Percentiles rank a stretch among this genome's conserved stretches.
Conservation (phyloP, 1,284 basidiomycete species). For the Papiliotrema laurentii region DNA sequence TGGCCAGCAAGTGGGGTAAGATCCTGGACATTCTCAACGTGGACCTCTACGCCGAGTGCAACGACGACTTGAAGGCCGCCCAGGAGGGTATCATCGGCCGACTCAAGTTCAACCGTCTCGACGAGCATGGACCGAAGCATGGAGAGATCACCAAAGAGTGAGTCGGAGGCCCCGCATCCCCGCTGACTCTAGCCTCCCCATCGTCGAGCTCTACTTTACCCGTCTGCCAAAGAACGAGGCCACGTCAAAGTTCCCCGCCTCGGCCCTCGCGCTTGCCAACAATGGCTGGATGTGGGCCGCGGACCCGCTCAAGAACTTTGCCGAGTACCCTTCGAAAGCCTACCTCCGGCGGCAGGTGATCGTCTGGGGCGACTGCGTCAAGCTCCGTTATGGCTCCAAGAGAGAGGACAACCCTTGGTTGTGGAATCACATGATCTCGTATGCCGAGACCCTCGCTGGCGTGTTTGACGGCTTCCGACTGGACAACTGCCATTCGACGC, state of each 20-base stretch:
- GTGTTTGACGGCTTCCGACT: constrained; percentile 93
- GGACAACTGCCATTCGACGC: constrained; percentile 98
- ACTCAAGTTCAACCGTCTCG: constrained; percentile 73
- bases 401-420: constrained; percentile 86
- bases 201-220: constrained; percentile 87
- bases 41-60: constrained; percentile 76
- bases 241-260: constrained; percentile 60
- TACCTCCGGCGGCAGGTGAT: constrained; percentile 95
- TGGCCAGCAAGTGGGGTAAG: constrained; percentile 66
- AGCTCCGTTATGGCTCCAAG: constrained; percentile 80
- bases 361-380: constrained; percentile 96
- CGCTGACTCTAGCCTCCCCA: constrained; percentile 57
- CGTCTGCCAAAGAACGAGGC: constrained; percentile 58
- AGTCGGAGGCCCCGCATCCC: constrained; percentile 30
- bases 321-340: constrained; percentile 88
- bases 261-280: constrained; percentile 79
- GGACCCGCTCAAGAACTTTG: constrained; percentile 91
- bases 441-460: constrained; percentile 71
- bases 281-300: constrained; percentile 99
- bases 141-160: constrained; percentile 73
- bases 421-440: constrained; percentile 88
- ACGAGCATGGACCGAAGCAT: constrained; percentile 74
- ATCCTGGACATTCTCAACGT: constrained; percentile 84
- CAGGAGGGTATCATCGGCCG: constrained; percentile 70
- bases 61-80: constrained; percentile 71